Percentiles rank a stretch among this genome's conserved stretches.
These are phyloP conservation scores for Pseudogymnoascus pannorum DNA, from an alignment of 2,329 filamentous ascomycete species.

Conservation along the genomic window DNA sequence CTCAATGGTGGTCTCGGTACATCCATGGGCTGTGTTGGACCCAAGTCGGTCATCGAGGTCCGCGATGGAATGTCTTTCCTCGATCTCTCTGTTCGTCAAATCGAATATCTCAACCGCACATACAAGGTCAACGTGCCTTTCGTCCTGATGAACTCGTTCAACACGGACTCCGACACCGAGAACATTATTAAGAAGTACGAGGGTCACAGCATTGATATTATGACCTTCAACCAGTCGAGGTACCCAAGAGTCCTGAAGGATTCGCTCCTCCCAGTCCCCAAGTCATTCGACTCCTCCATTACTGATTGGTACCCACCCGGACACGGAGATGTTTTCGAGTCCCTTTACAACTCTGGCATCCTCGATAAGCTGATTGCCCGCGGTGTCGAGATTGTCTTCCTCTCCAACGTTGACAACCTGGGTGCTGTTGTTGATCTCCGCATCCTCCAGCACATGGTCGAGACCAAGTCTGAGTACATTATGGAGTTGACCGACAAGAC, in stretches of 20 bases:
- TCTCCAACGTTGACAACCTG: constrained; percentile 98
- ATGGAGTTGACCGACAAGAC: constrained; percentile 99
- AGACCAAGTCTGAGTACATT: constrained; percentile 95
- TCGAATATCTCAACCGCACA: constrained; percentile 97
- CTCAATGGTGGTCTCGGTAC: constrained; percentile 98
- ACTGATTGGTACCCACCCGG: constrained; percentile 98
- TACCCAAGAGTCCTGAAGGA: constrained; percentile 98
- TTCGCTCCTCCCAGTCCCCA: constrained; percentile 91
- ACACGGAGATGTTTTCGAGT: constrained; percentile 99
- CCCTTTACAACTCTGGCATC: constrained; percentile 97
- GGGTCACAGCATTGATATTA: constrained; percentile 98
- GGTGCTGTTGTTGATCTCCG: constrained; percentile 95
- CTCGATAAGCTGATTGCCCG: constrained; percentile 93
- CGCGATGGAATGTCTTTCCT: constrained; percentile 99
- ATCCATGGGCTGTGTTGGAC: constrained; percentile 98
- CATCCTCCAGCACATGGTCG: constrained; percentile 98
- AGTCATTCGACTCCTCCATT: constrained; percentile 78
- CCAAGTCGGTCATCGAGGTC: constrained; percentile 99
- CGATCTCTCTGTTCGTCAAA: constrained; percentile 95
- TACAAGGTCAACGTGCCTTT: constrained; percentile 97
- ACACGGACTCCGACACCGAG: constrained; percentile 95
- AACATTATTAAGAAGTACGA: constrained; percentile 99
- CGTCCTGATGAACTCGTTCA: constrained; percentile 99
- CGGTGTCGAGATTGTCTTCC: constrained; percentile 95
- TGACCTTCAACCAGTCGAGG: constrained; percentile 99